Evolutionary conservation across 78 protist genomes (phyloP).

Genomic region (Dictyostelium firmibasis): DNA sequence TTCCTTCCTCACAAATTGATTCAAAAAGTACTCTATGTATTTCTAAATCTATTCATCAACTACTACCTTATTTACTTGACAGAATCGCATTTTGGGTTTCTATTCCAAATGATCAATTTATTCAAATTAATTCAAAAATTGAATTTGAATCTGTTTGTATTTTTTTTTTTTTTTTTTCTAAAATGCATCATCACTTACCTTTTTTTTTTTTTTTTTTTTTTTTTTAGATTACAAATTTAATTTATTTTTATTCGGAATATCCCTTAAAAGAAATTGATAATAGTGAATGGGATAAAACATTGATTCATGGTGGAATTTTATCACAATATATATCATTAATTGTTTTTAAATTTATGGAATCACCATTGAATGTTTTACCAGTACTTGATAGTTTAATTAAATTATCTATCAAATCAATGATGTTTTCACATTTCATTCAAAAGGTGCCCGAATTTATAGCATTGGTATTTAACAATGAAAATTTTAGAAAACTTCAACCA

Average conservation of each 20-base stretch:
- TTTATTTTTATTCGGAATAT: conserved; percentile 1
- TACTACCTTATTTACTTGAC: neutral
- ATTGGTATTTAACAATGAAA: neutral
- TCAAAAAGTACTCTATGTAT: neutral
- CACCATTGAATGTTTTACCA: neutral
- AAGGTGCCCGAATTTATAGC: conserved; percentile 12
- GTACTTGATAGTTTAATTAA: neutral
- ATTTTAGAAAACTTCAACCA: neutral
- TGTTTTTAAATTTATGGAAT: neutral
- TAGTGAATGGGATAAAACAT: neutral
- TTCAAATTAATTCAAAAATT: conserved; percentile 4
- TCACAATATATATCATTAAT: conserved; percentile 12
- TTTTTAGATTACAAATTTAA: neutral
- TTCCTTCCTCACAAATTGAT: neutral
- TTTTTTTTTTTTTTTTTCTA: neutral
- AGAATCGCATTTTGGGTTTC: conserved; percentile 13
- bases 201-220: neutral
- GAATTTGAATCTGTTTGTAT: conserved; percentile 32
- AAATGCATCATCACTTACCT: no score
- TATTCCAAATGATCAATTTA: conserved; percentile 21
- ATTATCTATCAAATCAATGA: neutral
- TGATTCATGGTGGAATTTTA: neutral
- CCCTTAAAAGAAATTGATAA: conserved; percentile 11
- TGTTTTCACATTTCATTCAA: neutral
- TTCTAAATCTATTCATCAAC: neutral